Conservation (phyloP, 177 flowering plant species). For the Vitis hybrid region DNA sequence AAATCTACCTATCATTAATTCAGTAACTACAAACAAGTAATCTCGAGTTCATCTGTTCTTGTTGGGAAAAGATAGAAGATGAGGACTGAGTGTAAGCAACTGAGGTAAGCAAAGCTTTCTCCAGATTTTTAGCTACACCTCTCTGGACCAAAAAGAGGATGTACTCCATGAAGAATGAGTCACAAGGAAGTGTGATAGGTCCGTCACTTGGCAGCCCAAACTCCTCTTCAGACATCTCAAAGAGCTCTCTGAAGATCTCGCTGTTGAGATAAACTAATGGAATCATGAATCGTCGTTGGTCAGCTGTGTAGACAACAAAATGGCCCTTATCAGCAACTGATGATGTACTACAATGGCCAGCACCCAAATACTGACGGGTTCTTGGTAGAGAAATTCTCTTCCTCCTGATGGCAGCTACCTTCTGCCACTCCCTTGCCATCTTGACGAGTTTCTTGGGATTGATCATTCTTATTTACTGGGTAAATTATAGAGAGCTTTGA, state of each 20-base stretch:
- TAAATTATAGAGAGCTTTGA: too few species aligned
- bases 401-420: conserved; percentile 1
- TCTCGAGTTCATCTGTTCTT: too few species aligned
- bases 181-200: too few species aligned
- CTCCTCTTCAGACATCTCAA: conserved; percentile 3
- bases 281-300: conserved; percentile 20
- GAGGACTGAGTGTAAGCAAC: too few species aligned
- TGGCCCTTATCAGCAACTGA: conserved; percentile 15
- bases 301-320: conserved; percentile 24
- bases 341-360: not conserved
- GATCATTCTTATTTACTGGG: too few species aligned
- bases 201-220: too few species aligned
- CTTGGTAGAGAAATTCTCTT: conserved; percentile 6
- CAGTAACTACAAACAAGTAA: too few species aligned
- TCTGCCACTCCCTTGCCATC: not conserved
- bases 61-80: too few species aligned
- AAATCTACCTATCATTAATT: too few species aligned
- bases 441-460: too few species aligned
- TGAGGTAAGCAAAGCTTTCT: not conserved
- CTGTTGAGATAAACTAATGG: conserved; percentile 19
- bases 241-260: conserved; percentile 23
- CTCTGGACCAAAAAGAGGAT: conserved; percentile 6
- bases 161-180: conserved; percentile 8
- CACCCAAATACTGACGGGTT: not conserved
- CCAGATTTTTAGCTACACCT: conserved; percentile 3